A percentile compares a stretch with the other conserved stretches of the same genome.
Conservation (phyloP, 208 protist species). For the Polymyxa betae region DNA sequence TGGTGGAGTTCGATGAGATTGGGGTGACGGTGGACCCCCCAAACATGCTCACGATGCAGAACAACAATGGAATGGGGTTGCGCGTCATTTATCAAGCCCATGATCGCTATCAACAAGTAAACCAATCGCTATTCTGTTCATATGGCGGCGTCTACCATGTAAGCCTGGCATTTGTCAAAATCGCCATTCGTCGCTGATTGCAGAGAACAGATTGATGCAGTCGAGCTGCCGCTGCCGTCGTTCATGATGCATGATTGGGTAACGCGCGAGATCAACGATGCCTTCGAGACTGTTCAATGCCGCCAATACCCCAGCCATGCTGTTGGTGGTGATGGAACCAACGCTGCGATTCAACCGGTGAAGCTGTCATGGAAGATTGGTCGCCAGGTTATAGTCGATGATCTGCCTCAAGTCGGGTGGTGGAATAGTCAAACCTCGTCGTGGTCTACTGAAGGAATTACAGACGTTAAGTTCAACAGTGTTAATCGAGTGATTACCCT, state of each 20-base stretch:
- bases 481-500: slow-evolving; percentile 2
- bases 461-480: not conserved
- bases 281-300: not conserved
- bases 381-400: not conserved
- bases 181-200: not conserved
- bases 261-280: slow-evolving; percentile 42
- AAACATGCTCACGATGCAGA: slow-evolving; percentile 49
- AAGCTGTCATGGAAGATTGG: slow-evolving; percentile 27
- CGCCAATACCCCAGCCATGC: slow-evolving; percentile 7
- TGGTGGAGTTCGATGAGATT: slow-evolving; percentile 41
- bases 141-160: slow-evolving; percentile 30
- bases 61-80: slow-evolving; percentile 26
- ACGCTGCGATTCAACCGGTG: slow-evolving; percentile 1
- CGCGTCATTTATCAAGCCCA: not conserved
- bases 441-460: slow-evolving; percentile 34
- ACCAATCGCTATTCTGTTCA: not conserved
- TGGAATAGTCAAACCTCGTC: not conserved
- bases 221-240: slow-evolving; percentile 48
- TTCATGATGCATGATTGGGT: slow-evolving; percentile 48
- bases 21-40: slow-evolving; percentile 36
- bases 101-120: not conserved
- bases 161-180: not conserved
- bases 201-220: not conserved
- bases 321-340: not conserved
- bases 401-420: slow-evolving; percentile 31